Evolutionary conservation across 1,284 basidiomycete species (phyloP).

Genomic region (Microbotryomycetes sp.): DNA sequence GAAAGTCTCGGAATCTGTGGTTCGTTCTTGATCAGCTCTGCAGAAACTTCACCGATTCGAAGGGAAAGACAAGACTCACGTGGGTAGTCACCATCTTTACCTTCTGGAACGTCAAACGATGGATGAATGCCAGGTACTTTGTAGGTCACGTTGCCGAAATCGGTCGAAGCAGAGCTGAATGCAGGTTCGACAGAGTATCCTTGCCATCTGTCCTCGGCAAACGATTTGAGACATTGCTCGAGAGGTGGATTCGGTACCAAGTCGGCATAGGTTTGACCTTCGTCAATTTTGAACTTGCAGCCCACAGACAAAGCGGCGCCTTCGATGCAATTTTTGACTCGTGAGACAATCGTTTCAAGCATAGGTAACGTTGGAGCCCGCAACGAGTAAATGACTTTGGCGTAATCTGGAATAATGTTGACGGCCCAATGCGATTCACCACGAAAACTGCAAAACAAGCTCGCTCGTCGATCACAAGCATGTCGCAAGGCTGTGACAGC

Average conservation of each 20-base stretch:
- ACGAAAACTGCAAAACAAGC: conserved; percentile 33
- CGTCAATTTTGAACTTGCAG: conserved; percentile 54
- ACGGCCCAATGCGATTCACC: conserved; percentile 1
- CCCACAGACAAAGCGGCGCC: conserved; percentile 64
- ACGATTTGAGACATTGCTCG: conserved; percentile 33
- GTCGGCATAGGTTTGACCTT: conserved; percentile 34
- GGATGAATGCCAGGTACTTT: conserved; percentile 41
- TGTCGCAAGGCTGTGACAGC: conserved; percentile 67
- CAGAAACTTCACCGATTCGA: background rate
- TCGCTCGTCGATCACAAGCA: conserved; percentile 46
- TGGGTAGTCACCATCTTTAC: background rate
- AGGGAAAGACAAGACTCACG: background rate
- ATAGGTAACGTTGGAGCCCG: conserved; percentile 36
- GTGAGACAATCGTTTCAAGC: conserved; percentile 34
- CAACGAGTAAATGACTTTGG: conserved; percentile 32
- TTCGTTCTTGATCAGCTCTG: background rate
- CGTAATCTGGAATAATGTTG: conserved; percentile 42
- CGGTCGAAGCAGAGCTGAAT: conserved; percentile 35
- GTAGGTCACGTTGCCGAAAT: conserved; percentile 44
- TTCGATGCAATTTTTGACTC: conserved; percentile 40
- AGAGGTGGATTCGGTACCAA: conserved; percentile 34
- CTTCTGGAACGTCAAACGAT: conserved; percentile 39
- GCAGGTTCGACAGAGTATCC: conserved; percentile 25
- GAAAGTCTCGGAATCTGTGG: background rate
- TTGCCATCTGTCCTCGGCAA: conserved; percentile 34